Evolutionary conservation across 306 rosid species (phyloP), one percentile per base, ranked within the genome.

Genomic region (Lathyrus oleraceus): DNA sequence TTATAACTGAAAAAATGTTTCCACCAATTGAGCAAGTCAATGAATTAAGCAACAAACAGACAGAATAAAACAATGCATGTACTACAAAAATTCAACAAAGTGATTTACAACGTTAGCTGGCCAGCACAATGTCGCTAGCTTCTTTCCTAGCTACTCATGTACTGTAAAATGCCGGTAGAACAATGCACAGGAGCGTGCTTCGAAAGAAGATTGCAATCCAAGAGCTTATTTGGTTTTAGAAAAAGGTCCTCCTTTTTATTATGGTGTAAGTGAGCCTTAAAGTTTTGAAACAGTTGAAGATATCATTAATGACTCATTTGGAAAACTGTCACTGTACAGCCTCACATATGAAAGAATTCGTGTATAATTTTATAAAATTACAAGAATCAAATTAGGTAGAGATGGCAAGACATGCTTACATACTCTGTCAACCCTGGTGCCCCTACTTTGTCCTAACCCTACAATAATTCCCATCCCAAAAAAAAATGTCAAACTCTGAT

Each of bases 1-100:
- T 51, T 44, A 63, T 42, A 39, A 66, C 61, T 62, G 75, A 51
- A 53, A 32, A 25, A 43, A 65, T 14, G 15, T 42, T 43, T 35
- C 36, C 74, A 36, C 47, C 78, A 60, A 81, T 27, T 56, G 59
- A 39, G 67, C 66, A 69, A 73, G 70, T 68, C 67, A 66, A 60
- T 14, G 60, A 70, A 58, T 68, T 49, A 53, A 21, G 60, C 21
- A 67, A 67, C 52, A 52, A 1, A 44, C 28, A 67, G 32, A 61
- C 45, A 76, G 30, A 72, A 67, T 30, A 16, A 44, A 14, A 56
- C 27, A 23, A 57, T 39, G 45, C 47, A 53, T 11, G 12, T 20
- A 66, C 21, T 38, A 30, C 10, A 52, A 23, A 60, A 58, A 60
- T 16, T 58, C 35, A 49, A 30, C 25, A 69, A 8, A 65, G 36